A percentile compares a stretch with the other conserved stretches of the same genome.
Evolutionary conservation across 495 filamentous ascomycete species (phyloP).

Genomic region (Daldinia concentrica): DNA sequence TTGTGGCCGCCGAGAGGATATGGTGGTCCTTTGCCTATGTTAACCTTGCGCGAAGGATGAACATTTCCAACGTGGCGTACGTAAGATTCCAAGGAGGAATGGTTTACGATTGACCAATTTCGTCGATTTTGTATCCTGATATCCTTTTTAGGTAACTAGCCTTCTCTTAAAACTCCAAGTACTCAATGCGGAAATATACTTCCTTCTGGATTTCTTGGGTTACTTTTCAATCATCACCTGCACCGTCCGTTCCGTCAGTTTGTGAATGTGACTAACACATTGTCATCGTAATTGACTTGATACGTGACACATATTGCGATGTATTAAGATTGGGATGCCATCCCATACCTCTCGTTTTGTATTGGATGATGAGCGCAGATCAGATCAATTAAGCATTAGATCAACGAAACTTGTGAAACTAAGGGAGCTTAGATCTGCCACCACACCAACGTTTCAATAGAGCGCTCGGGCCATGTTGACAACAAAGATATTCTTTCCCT

Average conservation of each 20-base stretch:
- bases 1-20: not conserved
- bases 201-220: slow-evolving; percentile 5
- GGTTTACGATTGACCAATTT: not conserved
- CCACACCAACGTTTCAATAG: slow-evolving; percentile 37
- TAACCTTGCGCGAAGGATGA: not conserved
- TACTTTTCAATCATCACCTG: slow-evolving; percentile 6
- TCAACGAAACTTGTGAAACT: not conserved
- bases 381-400: slow-evolving; percentile 21
- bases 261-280: slow-evolving; percentile 14
- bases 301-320: slow-evolving; percentile 5
- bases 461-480: slow-evolving; percentile 27
- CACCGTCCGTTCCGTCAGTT: slow-evolving; percentile 1
- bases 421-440: slow-evolving; percentile 14
- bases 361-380: slow-evolving; percentile 22
- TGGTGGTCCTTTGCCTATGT: not conserved
- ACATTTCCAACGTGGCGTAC: not conserved
- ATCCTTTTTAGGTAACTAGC: not conserved
- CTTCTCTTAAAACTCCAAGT: not conserved
- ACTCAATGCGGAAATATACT: not conserved
- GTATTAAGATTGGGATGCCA: slow-evolving; percentile 15
- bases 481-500: not conserved
- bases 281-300: slow-evolving; percentile 15
- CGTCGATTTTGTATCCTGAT: not conserved
- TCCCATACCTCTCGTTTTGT: slow-evolving; percentile 14
- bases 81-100: not conserved